A percentile compares a stretch with the other conserved stretches of the same genome.
phyloP scores from a whole-genome alignment of 805 yeast species.

The Teunomyces tritomae region DNA sequence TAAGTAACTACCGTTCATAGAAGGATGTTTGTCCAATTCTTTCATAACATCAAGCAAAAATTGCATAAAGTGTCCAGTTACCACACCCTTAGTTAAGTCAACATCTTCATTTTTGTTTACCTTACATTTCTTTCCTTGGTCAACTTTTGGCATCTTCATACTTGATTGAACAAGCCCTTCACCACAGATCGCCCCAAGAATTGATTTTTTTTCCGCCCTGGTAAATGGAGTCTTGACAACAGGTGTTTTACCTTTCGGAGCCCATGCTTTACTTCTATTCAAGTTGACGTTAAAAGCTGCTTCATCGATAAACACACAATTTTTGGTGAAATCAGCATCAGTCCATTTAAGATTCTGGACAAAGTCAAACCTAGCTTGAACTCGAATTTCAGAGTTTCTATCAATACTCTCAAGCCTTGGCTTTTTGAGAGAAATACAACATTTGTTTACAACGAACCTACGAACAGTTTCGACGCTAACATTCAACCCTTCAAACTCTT shows the following conservation, averaged over 20 bases:
- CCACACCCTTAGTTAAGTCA: background rate
- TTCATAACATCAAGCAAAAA: background rate
- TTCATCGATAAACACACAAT: background rate
- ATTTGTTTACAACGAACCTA: background rate
- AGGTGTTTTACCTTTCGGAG: background rate
- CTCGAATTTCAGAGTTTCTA: background rate
- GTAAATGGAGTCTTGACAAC: background rate
- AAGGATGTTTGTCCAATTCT: background rate
- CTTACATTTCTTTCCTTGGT: background rate
- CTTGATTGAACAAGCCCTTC: background rate
- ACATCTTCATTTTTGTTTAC: background rate
- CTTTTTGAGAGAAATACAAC: background rate
- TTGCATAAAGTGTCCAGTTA: background rate
- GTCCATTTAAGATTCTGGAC: background rate
- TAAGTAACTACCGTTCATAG: slow-evolving; percentile 2
- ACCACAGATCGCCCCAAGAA: background rate
- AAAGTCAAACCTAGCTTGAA: background rate
- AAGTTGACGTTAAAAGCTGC: background rate
- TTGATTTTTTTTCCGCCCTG: background rate
- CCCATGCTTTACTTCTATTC: background rate
- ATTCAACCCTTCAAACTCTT: background rate
- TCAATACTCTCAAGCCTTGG: background rate
- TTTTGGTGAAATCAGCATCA: background rate
- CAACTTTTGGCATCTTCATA: background rate
- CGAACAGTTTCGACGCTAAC: background rate